Evolutionary conservation across 179 eudicot species (phyloP).

Genomic region (Silene noctiflora): DNA sequence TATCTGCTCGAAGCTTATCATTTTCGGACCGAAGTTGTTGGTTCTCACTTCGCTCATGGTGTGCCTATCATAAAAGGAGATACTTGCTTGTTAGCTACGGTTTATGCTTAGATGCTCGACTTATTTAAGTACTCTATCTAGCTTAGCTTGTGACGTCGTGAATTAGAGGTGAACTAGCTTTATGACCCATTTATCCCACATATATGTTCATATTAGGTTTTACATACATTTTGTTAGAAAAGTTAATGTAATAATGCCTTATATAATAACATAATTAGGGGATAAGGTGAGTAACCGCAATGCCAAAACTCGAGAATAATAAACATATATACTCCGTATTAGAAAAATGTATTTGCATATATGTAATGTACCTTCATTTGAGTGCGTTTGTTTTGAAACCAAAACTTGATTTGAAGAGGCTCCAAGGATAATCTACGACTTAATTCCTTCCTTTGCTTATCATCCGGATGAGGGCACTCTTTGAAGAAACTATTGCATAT

Average conservation of each 20-base stretch:
- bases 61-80: constrained; percentile 30
- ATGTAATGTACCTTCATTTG: constrained; percentile 45
- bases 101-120: too few species aligned
- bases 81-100: too few species aligned
- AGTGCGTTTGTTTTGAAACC: constrained; percentile 65
- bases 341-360: background rate
- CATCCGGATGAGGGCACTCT: constrained; percentile 63
- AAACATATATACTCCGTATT: too few species aligned
- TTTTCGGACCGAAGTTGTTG: constrained; percentile 47
- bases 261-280: too few species aligned
- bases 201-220: too few species aligned
- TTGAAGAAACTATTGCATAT: constrained; percentile 38
- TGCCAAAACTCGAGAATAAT: background rate
- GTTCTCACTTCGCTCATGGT: constrained; percentile 53
- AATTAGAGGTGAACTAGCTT: too few species aligned
- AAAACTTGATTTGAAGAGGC: constrained; percentile 56
- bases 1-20: constrained; percentile 55
- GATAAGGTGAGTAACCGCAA: background rate
- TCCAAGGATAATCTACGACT: constrained; percentile 46
- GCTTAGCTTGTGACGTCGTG: too few species aligned
- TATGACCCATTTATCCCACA: background rate
- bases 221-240: background rate
- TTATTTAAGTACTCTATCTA: too few species aligned
- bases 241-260: background rate
- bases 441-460: constrained; percentile 57